Conservation (phyloP, 2,329 filamentous ascomycete species). For the Hansfordia pulvinata region DNA sequence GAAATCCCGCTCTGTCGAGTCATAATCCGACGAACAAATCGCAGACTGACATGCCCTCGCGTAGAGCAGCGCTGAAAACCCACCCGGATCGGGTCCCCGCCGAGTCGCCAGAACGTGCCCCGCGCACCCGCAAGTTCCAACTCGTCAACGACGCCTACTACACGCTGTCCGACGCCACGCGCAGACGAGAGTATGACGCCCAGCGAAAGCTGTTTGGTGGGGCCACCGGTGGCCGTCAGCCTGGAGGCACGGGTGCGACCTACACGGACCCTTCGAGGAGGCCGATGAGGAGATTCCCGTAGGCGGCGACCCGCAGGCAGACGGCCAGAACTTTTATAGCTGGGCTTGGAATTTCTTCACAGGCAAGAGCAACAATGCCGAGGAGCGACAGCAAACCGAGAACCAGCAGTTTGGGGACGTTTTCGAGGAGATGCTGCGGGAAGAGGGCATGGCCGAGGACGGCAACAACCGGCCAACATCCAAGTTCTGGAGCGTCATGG, state of each 20-base stretch:
- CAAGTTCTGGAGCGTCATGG: conserved; percentile 78
- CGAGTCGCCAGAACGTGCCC: conserved; percentile 68
- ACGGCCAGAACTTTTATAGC: conserved; percentile 41
- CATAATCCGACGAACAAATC: neutral
- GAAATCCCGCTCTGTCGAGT: too few relatives aligned
- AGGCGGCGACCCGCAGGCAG: conserved; percentile 24
- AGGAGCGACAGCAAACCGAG: conserved; percentile 40
- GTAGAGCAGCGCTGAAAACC: conserved; percentile 73
- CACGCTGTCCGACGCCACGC: conserved; percentile 65
- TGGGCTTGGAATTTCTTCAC: conserved; percentile 62
- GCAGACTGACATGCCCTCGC: conserved; percentile 6
- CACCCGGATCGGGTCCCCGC: conserved; percentile 83
- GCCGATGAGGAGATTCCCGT: conserved; percentile 23
- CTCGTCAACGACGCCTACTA: conserved; percentile 90
- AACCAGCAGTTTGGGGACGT: conserved; percentile 77
- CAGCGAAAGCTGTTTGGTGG: conserved; percentile 48
- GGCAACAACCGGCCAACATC: conserved; percentile 44
- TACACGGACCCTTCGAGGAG: conserved; percentile 32
- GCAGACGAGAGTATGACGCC: conserved; percentile 74
- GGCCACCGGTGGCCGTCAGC: too few relatives aligned
- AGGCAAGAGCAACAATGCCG: conserved; percentile 13
- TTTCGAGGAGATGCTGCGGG: conserved; percentile 81
- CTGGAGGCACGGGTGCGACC: conserved; percentile 24
- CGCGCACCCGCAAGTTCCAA: conserved; percentile 80
- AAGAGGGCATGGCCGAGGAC: conserved; percentile 71